These are phyloP conservation scores for Aspergillus fijiensis DNA, from an alignment of 2,329 filamentous ascomycete genomes.

Conservation along the genomic window DNA sequence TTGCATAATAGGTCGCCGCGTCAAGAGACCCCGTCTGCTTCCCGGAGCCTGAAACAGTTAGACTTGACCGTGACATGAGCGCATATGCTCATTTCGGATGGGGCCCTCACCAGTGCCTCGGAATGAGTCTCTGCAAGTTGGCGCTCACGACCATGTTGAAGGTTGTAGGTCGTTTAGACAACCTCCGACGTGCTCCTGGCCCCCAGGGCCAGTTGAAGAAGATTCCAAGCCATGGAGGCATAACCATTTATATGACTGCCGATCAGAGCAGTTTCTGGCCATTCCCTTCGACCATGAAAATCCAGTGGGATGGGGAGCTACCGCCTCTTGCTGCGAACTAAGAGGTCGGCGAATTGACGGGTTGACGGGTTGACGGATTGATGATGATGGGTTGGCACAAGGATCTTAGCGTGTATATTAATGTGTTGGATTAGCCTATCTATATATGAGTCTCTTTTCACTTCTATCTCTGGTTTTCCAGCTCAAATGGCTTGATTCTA, in stretches of 20 bases:
- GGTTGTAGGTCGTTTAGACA: constrained; percentile 42
- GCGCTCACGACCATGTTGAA: constrained; percentile 42
- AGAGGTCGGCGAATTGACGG: not conserved
- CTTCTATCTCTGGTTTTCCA: not conserved
- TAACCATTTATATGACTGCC: constrained; percentile 46
- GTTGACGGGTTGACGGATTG: not conserved
- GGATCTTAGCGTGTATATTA: not conserved
- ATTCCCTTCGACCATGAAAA: constrained; percentile 47
- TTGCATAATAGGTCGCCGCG: constrained; percentile 31
- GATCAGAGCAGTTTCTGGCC: constrained; percentile 45
- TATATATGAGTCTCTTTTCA: not conserved
- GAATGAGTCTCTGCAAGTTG: constrained; percentile 39
- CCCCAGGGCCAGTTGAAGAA: constrained; percentile 43
- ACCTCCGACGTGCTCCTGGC: constrained; percentile 43
- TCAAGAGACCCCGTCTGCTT: constrained; percentile 39
- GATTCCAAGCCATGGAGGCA: constrained; percentile 38
- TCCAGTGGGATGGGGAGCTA: constrained; percentile 44
- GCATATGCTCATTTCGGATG: constrained; percentile 65
- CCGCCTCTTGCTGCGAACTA: constrained; percentile 19
- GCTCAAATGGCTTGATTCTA: too few species aligned
- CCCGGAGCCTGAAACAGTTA: constrained; percentile 49
- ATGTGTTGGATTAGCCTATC: not conserved
- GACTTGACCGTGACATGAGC: constrained; percentile 61
- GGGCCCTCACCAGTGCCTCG: constrained; percentile 64
- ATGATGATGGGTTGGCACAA: not conserved